phyloP scores from a whole-genome alignment of 2,329 filamentous ascomycete genomes.

The Fusarium anguioides region DNA sequence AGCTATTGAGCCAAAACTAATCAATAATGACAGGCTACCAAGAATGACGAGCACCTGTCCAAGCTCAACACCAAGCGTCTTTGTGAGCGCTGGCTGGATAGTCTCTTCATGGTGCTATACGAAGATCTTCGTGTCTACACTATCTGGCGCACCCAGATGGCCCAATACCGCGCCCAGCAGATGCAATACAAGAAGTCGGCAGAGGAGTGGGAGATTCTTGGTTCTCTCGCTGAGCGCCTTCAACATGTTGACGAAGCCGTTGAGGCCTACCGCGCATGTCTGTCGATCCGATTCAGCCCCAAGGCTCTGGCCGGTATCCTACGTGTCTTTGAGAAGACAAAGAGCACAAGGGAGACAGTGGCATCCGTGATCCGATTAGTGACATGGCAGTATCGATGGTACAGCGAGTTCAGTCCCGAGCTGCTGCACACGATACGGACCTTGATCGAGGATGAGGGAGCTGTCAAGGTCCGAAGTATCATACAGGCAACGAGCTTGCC shows the following conservation, averaged over 20 bases:
- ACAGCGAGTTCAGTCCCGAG: slow-evolving; percentile 97
- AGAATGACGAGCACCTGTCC: slow-evolving; percentile 79
- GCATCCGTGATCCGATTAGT: slow-evolving; percentile 90
- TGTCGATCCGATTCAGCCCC: slow-evolving; percentile 89
- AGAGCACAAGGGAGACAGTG: slow-evolving; percentile 83
- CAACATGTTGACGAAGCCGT: slow-evolving; percentile 92
- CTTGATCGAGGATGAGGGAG: slow-evolving; percentile 96
- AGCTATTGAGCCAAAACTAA: slow-evolving; percentile 28
- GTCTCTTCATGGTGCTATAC: slow-evolving; percentile 98
- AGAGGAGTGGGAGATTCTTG: slow-evolving; percentile 98
- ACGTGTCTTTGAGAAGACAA: slow-evolving; percentile 79
- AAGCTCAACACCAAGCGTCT: slow-evolving; percentile 97
- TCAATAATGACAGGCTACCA: slow-evolving; percentile 61
- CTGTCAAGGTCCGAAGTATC: slow-evolving; percentile 96
- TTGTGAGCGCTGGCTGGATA: slow-evolving; percentile 97
- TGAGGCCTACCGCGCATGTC: slow-evolving; percentile 90
- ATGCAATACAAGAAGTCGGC: slow-evolving; percentile 97
- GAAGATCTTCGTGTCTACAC: slow-evolving; percentile 98
- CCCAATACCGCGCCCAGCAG: slow-evolving; percentile 91
- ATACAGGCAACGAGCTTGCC: slow-evolving; percentile 95
- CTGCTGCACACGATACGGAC: slow-evolving; percentile 88
- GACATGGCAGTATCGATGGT: slow-evolving; percentile 99
- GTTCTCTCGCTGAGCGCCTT: slow-evolving; percentile 88
- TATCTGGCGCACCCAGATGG: slow-evolving; percentile 98
- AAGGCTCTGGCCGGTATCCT: slow-evolving; percentile 91